phyloP scores from a whole-genome alignment of 495 filamentous ascomycete species.

The Lasiosphaeris hirsuta region DNA sequence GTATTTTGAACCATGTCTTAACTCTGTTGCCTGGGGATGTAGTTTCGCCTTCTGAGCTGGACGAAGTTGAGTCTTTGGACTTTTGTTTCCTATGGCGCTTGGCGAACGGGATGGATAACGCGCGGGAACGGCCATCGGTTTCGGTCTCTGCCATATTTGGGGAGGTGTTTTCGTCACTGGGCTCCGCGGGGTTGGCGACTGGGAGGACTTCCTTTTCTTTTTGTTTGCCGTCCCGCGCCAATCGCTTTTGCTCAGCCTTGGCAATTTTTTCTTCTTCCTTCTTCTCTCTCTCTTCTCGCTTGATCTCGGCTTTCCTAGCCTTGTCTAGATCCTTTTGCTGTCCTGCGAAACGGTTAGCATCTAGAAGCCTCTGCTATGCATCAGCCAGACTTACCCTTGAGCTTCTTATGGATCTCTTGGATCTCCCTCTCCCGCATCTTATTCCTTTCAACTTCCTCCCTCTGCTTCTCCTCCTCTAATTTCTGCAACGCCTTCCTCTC shows the following conservation, averaged over 20 bases:
- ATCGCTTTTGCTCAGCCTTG: conserved; percentile 48
- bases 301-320: conserved; percentile 48
- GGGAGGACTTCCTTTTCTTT: conserved; percentile 19
- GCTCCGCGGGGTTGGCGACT: not conserved
- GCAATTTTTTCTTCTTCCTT: conserved; percentile 52
- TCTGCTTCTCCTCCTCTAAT: conserved; percentile 46
- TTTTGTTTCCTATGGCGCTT: conserved; percentile 16
- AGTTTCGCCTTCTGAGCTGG: conserved; percentile 6
- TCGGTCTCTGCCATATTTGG: not conserved
- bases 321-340: conserved; percentile 52
- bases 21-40: conserved; percentile 41
- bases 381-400: conserved; percentile 36
- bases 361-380: not conserved
- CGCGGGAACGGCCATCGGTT: conserved; percentile 8
- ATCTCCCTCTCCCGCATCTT: conserved; percentile 46
- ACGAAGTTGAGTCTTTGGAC: conserved; percentile 6
- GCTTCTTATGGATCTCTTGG: conserved; percentile 39
- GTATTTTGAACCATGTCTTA: conserved; percentile 60
- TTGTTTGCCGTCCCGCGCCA: conserved; percentile 42
- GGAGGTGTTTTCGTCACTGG: not conserved
- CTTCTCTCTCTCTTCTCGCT: conserved; percentile 43
- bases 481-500: conserved; percentile 54
- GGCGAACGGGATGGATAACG: conserved; percentile 23
- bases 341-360: conserved; percentile 29
- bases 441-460: conserved; percentile 42